Percentiles rank a stretch among this genome's conserved stretches.
These are phyloP conservation scores for Hemileccinum impolitum DNA, from an alignment of 768 basidiomycete genomes.

Conservation along the genomic window DNA sequence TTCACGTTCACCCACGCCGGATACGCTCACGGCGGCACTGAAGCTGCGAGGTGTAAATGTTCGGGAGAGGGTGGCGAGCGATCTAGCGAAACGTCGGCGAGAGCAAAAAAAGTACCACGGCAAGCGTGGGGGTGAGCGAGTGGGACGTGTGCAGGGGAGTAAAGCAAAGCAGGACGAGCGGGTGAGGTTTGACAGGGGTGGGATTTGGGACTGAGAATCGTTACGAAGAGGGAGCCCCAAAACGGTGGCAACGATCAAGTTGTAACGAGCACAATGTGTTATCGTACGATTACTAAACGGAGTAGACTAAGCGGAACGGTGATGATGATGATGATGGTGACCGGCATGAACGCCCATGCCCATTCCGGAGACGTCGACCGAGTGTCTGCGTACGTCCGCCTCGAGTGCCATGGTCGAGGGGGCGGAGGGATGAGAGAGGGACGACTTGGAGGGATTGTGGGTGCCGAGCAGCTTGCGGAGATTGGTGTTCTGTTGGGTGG, in stretches of 20 bases:
- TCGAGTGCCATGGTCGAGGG: constrained; percentile 29
- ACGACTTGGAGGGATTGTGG: constrained; percentile 14
- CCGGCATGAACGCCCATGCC: constrained; percentile 26
- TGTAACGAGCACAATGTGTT: constrained; percentile 9
- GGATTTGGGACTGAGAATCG: constrained; percentile 53
- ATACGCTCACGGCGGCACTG: constrained; percentile 40
- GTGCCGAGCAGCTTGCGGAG: constrained; percentile 31
- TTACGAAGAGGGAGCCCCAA: constrained; percentile 16
- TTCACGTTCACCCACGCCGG: constrained; percentile 46
- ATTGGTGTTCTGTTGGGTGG: constrained; percentile 26
- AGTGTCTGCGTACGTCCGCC: constrained; percentile 33
- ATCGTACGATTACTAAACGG: constrained; percentile 20
- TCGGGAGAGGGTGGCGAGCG: constrained; percentile 56
- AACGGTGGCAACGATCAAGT: not conserved
- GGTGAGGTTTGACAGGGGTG: constrained; percentile 57
- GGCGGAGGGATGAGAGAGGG: constrained; percentile 21
- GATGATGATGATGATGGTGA: constrained; percentile 7
- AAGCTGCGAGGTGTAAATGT: constrained; percentile 40
- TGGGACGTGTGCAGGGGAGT: constrained; percentile 72
- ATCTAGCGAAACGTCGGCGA: constrained; percentile 59
- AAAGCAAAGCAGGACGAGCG: constrained; percentile 79
- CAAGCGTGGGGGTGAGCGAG: constrained; percentile 58
- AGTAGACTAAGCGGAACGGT: constrained; percentile 1
- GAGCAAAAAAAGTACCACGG: constrained; percentile 78
- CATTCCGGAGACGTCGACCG: constrained; percentile 30